Evolutionary conservation across 345 rosid species (phyloP).

Genomic region (Citrus inodora): DNA sequence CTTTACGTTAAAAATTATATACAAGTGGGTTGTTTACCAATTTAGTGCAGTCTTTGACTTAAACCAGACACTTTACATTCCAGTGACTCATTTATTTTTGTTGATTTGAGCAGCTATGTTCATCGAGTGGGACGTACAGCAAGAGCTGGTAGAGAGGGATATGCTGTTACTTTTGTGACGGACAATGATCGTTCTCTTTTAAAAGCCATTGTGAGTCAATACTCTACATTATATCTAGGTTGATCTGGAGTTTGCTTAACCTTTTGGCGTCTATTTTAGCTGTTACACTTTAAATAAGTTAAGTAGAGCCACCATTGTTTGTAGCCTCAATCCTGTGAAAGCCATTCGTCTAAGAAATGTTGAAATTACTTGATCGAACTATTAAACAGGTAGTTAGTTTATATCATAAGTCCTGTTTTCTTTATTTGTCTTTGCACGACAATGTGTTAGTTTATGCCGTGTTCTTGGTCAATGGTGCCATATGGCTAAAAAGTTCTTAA

Average conservation of each 20-base stretch:
- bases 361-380: not conserved
- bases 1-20: not conserved
- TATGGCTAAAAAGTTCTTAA: not conserved
- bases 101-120: constrained; percentile 59
- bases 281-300: not conserved
- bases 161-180: constrained; percentile 90
- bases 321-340: not conserved
- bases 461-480: not conserved
- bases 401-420: not conserved
- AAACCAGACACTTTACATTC: not conserved
- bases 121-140: constrained; percentile 99
- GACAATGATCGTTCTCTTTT: constrained; percentile 89
- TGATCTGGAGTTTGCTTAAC: constrained; percentile 5
- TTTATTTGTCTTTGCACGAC: not conserved
- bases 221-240: constrained; percentile 1
- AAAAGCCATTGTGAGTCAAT: constrained; percentile 77
- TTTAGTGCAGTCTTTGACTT: not conserved
- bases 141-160: constrained; percentile 98
- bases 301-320: not conserved
- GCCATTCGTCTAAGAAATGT: not conserved
- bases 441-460: not conserved
- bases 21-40: not conserved
- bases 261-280: not conserved
- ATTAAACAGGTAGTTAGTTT: not conserved
- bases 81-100: not conserved